Conservation (phyloP, 768 basidiomycete species). For the Lactarius akahatsu region DNA sequence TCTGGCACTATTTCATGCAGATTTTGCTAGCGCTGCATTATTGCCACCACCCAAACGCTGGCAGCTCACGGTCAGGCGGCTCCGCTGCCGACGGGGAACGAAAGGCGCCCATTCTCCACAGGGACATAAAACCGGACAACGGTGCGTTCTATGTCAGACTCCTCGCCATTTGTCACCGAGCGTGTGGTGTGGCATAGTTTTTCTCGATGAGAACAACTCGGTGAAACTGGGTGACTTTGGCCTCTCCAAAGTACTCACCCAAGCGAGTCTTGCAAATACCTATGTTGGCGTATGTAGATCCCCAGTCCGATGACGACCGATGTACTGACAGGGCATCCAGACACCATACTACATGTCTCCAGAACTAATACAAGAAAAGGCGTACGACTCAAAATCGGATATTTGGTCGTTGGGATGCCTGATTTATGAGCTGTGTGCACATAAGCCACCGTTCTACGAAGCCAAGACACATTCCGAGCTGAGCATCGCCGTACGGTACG, state of each 20-base stretch:
- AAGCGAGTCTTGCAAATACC: constrained; percentile 89
- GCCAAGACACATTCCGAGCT: constrained; percentile 88
- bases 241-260: constrained; percentile 85
- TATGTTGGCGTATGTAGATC: constrained; percentile 83
- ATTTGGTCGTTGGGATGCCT: constrained; percentile 99
- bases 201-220: constrained; percentile 78
- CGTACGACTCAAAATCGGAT: constrained; percentile 97
- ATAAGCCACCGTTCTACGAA: constrained; percentile 91
- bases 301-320: neutral
- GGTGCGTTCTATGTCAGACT: constrained; percentile 46
- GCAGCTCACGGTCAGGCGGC: constrained; percentile 46
- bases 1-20: constrained; percentile 97
- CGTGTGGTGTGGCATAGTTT: constrained; percentile 53
- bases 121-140: constrained; percentile 98
- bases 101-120: constrained; percentile 80
- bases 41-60: constrained; percentile 77
- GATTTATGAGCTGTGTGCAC: constrained; percentile 93
- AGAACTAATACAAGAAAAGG: constrained; percentile 94
- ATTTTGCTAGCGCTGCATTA: constrained; percentile 85
- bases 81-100: constrained; percentile 41
- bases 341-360: constrained; percentile 99
- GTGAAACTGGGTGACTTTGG: constrained; percentile 98
- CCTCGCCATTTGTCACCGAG: neutral
- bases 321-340: constrained; percentile 42
- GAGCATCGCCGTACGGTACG: constrained; percentile 74